Evolutionary conservation across 129 eudicot genomes (phyloP).

Genomic region (Flaveria bidentis): DNA sequence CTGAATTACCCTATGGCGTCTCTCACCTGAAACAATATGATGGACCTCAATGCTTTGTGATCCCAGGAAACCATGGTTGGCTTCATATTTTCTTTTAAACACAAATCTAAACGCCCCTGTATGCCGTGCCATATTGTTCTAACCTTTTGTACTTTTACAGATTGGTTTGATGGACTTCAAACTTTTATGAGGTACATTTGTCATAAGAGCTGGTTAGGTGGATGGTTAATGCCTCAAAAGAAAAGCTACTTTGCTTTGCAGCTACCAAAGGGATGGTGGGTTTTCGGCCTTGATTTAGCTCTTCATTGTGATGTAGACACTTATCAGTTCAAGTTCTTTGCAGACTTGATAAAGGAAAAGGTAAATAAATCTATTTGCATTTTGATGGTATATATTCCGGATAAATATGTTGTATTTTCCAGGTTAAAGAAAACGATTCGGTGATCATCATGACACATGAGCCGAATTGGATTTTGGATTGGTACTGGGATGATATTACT

Average conservation of each 20-base stretch:
- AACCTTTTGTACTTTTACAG: not conserved
- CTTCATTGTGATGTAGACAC: constrained; percentile 91
- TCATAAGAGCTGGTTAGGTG: constrained; percentile 99
- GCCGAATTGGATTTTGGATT: constrained; percentile 95
- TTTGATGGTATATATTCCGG: not conserved
- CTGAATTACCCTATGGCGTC: constrained; percentile 89
- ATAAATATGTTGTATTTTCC: constrained; percentile 13
- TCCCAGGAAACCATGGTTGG: constrained; percentile 89
- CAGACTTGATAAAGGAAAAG: constrained; percentile 79
- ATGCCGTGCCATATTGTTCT: not conserved
- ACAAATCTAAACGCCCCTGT: too few relatives aligned
- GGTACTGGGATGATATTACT: constrained; percentile 83
- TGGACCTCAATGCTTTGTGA: constrained; percentile 96
- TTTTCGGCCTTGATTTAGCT: constrained; percentile 95
- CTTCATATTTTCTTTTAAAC: not conserved
- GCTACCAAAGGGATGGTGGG: constrained; percentile 95
- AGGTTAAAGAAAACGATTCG: constrained; percentile 84
- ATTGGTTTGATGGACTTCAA: constrained; percentile 99
- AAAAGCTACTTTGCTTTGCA: constrained; percentile 95
- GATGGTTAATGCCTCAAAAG: constrained; percentile 99
- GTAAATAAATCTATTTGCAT: constrained; percentile 34
- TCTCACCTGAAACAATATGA: constrained; percentile 65
- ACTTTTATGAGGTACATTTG: constrained; percentile 96
- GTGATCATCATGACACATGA: constrained; percentile 99
- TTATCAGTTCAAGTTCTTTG: constrained; percentile 91